These are phyloP conservation scores for Hydnomerulius pinastri DNA, from an alignment of 768 basidiomycete genomes.

Conservation along the genomic window DNA sequence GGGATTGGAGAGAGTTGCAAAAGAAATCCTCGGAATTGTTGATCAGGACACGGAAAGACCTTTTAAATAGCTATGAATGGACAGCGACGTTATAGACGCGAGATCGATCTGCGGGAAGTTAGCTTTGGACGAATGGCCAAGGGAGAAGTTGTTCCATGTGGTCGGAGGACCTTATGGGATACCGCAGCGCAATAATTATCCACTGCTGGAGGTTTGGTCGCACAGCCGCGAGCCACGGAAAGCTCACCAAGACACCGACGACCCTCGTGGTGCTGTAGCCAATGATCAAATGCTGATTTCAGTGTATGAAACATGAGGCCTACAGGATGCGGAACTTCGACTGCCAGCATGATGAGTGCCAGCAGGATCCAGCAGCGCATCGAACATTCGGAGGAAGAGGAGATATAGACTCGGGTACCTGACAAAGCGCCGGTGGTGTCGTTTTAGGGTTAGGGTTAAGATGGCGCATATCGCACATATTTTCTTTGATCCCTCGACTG, in stretches of 20 bases:
- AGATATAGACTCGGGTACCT: too few species aligned
- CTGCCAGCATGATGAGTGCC: too few species aligned
- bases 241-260: background rate
- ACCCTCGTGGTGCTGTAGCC: background rate
- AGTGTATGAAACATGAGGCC: too few species aligned
- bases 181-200: background rate
- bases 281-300: background rate
- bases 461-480: too few species aligned
- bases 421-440: background rate
- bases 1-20: too few species aligned
- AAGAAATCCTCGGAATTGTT: background rate
- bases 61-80: background rate
- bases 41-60: background rate
- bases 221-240: background rate
- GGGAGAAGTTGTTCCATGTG: background rate
- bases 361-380: too few species aligned
- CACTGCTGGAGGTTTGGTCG: too few species aligned
- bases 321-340: too few species aligned
- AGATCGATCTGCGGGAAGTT: background rate
- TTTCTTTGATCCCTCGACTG: too few species aligned
- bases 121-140: background rate
- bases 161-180: background rate
- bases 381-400: too few species aligned
- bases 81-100: background rate
- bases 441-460: constrained; percentile 16